Evolutionary conservation across 176 grass and related monocot species (phyloP), one percentile per base, ranked within the genome.

Genomic region (Otatea glauca): DNA sequence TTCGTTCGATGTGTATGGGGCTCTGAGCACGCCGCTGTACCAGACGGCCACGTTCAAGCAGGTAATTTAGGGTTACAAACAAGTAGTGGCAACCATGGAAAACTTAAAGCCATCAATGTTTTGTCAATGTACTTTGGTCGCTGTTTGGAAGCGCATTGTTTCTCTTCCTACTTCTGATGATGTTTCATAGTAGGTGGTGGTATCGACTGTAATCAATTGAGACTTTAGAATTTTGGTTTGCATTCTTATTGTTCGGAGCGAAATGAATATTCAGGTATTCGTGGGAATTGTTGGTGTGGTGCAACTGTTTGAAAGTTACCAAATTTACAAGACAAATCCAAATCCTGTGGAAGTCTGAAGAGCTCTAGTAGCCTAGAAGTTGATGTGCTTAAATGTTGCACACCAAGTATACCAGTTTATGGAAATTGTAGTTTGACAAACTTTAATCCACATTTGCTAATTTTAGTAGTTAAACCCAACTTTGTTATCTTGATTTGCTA

Each of bases 11-110:
- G 73, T 50, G 32, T 98, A 94, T 50, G 96, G 83, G 60, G 86
- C 96, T 73, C 37, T 92, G 81, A 98, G 96, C 66, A 98, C 96
- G 55, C 96, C 96, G 38, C 84, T 98, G 80, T 98, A 98, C 89
- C 96, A 98, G 91, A 96, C 96, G 0, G 94, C 96, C 77, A 98
- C 95, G 18, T 98, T 98, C 81, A 94, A 93, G 86, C 95, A 98
- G 95, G 95, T 97, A 87, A 65, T 13, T 13, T 81, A 20, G 56
- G 27, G 13, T 42, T 70, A 37, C 27, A 16, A 21, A 72, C 9
- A 72, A 9, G 69, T 35, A 25, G 58, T 21, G 32, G 2, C 18
- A 48, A 29, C 45, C 18, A 15, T 17, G 16, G 25, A 32, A 32
- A 73, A 73, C 47, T 71, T 2, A 21, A 67, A 41, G 3, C 5